Evolutionary conservation across 495 filamentous ascomycete genomes (phyloP).

Genomic region (Cercophora scortea): DNA sequence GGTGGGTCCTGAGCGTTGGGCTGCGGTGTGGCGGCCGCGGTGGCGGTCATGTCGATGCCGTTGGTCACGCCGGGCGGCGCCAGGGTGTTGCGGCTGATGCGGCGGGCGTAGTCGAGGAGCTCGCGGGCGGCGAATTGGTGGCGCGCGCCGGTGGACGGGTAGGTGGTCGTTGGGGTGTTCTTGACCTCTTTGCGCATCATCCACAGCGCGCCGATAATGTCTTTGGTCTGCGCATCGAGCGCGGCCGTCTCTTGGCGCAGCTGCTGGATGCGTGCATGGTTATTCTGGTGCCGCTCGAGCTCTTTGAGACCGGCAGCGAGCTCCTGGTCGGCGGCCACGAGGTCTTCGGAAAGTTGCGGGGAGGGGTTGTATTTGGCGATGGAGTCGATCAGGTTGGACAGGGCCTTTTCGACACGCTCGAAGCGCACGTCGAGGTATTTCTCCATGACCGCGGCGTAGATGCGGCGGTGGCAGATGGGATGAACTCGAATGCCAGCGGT

Average conservation of each 20-base stretch:
- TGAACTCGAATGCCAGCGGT: too few relatives aligned
- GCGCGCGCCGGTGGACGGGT: slow-evolving; percentile 29
- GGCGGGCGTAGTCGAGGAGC: slow-evolving; percentile 63
- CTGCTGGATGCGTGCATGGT: slow-evolving; percentile 52
- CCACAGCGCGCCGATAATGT: slow-evolving; percentile 52
- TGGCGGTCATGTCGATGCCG: slow-evolving; percentile 15
- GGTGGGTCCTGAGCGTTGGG: slow-evolving; percentile 3
- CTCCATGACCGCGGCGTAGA: slow-evolving; percentile 40
- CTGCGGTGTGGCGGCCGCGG: not conserved
- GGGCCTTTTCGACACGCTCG: slow-evolving; percentile 58
- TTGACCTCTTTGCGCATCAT: slow-evolving; percentile 59
- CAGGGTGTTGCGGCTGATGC: slow-evolving; percentile 63
- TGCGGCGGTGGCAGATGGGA: too few relatives aligned
- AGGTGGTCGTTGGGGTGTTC: slow-evolving; percentile 44
- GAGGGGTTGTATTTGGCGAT: slow-evolving; percentile 74
- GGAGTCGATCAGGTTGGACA: slow-evolving; percentile 61
- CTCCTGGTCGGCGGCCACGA: slow-evolving; percentile 59
- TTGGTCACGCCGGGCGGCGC: slow-evolving; percentile 53
- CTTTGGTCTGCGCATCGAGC: slow-evolving; percentile 55
- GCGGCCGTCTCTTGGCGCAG: slow-evolving; percentile 52
- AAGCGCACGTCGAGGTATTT: slow-evolving; percentile 51
- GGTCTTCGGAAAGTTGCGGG: slow-evolving; percentile 49
- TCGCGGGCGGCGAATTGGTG: slow-evolving; percentile 53
- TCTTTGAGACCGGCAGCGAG: slow-evolving; percentile 52
- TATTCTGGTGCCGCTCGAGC: slow-evolving; percentile 61